Percentiles rank a stretch among this genome's conserved stretches.
These are phyloP conservation scores for Vararia minispora DNA, from an alignment of 768 basidiomycete genomes.

Conservation along the genomic window DNA sequence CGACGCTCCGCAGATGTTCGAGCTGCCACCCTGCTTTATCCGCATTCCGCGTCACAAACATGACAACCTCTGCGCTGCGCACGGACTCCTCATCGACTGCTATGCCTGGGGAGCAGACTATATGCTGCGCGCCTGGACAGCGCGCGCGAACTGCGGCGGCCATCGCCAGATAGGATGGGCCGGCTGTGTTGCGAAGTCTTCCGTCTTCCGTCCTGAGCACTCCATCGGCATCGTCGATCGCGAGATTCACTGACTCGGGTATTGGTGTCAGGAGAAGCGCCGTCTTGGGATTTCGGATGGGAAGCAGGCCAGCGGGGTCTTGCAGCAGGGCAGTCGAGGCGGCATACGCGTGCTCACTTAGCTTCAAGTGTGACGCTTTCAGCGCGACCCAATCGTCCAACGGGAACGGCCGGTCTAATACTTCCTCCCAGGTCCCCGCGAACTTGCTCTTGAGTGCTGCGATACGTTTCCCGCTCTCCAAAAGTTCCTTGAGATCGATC, in stretches of 20 bases:
- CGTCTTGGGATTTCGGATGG: slow-evolving; percentile 17
- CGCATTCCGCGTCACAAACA: slow-evolving; percentile 53
- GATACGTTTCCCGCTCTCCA: slow-evolving; percentile 35
- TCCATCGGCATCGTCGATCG: slow-evolving; percentile 47
- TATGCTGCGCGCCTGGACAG: slow-evolving; percentile 26
- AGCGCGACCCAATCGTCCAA: slow-evolving; percentile 23
- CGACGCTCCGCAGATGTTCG: slow-evolving; percentile 24
- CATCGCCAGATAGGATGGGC: slow-evolving; percentile 42
- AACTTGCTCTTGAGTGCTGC: slow-evolving; percentile 38
- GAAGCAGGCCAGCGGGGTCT: slow-evolving; percentile 26
- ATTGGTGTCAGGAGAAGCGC: slow-evolving; percentile 42
- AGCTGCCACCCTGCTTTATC: slow-evolving; percentile 49
- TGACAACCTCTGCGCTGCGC: slow-evolving; percentile 17
- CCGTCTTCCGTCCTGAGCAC: slow-evolving; percentile 31
- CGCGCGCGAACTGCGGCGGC: slow-evolving; percentile 27
- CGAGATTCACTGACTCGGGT: slow-evolving; percentile 46
- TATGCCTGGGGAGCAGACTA: slow-evolving; percentile 29
- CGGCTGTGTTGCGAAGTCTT: slow-evolving; percentile 43
- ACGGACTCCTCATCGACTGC: slow-evolving; percentile 8
- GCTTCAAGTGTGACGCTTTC: slow-evolving; percentile 25
- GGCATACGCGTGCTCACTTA: slow-evolving; percentile 39
- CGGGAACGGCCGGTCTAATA: slow-evolving; percentile 18
- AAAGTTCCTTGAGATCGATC: slow-evolving; percentile 28
- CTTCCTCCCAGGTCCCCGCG: slow-evolving; percentile 34
- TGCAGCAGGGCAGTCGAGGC: slow-evolving; percentile 36